phyloP scores from a whole-genome alignment of 257 asterid genomes.

The Cordia subcordata region DNA sequence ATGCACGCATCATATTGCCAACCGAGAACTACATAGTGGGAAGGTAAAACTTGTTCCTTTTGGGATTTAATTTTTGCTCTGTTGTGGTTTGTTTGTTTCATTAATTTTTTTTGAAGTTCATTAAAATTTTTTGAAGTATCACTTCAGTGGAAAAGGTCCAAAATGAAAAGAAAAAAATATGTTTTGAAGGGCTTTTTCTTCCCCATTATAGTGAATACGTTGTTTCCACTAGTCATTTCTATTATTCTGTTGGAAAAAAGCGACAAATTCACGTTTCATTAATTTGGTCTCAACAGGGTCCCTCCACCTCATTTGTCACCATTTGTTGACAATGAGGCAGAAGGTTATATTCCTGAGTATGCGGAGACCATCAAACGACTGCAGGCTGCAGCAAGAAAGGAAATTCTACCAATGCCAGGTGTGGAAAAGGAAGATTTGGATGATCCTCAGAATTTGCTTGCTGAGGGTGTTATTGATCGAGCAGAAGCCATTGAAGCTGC shows the following conservation, averaged over 20 bases:
- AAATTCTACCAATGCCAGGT: slow-evolving; percentile 93
- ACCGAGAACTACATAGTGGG: slow-evolving; percentile 72
- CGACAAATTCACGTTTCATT: background rate
- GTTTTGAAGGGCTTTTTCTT: too few relatives aligned
- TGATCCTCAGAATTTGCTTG: slow-evolving; percentile 62
- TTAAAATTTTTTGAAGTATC: too few relatives aligned
- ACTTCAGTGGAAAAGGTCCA: too few relatives aligned
- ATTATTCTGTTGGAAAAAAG: too few relatives aligned
- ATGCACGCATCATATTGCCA: slow-evolving; percentile 78
- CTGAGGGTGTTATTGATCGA: slow-evolving; percentile 57
- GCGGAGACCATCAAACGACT: slow-evolving; percentile 83
- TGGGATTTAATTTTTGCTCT: too few relatives aligned
- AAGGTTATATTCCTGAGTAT: slow-evolving; percentile 95
- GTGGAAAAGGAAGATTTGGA: slow-evolving; percentile 73
- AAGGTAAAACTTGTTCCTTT: slow-evolving; percentile 37
- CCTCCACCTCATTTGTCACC: slow-evolving; percentile 99
- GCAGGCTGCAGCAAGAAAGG: slow-evolving; percentile 85
- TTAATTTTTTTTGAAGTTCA: too few relatives aligned
- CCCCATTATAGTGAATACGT: too few relatives aligned
- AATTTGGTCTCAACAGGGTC: slow-evolving; percentile 43
- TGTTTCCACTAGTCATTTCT: too few relatives aligned
- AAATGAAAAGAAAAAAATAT: too few relatives aligned
- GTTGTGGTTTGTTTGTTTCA: too few relatives aligned
- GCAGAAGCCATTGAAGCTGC: slow-evolving; percentile 86
- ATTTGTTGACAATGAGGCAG: slow-evolving; percentile 91